These are phyloP conservation scores for Saksenaea oblongispora DNA, from an alignment of 371 early-diverging fungal genomes.

Conservation along the genomic window DNA sequence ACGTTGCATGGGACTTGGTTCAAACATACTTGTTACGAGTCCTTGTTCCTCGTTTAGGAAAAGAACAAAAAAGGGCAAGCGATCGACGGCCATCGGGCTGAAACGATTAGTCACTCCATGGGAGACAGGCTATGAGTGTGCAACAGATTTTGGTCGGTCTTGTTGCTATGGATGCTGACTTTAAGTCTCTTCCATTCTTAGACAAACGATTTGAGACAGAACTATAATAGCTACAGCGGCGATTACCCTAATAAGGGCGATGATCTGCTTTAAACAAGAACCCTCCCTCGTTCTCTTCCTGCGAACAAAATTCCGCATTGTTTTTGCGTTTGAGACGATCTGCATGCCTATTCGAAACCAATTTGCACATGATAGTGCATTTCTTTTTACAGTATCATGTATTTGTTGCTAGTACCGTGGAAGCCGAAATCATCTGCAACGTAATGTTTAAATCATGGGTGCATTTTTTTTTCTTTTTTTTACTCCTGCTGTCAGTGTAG, in stretches of 20 bases:
- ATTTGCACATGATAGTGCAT: neutral
- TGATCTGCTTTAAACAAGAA: neutral
- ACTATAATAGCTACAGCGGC: neutral
- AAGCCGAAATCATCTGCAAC: neutral
- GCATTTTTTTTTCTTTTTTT: neutral
- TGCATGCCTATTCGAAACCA: neutral
- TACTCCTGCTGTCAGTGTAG: neutral
- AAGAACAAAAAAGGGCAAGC: no score
- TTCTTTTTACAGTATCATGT: neutral
- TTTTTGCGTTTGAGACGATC: neutral
- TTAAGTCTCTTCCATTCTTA: neutral
- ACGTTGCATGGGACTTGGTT: neutral
- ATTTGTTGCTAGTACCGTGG: neutral
- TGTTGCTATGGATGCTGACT: no score
- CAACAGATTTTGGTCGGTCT: no score
- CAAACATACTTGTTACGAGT: neutral
- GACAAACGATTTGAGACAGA: neutral
- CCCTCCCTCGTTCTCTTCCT: neutral
- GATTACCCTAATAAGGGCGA: neutral
- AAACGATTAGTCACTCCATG: no score
- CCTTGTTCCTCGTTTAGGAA: no score
- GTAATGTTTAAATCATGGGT: conserved; percentile 1
- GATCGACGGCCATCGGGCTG: no score
- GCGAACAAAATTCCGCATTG: neutral
- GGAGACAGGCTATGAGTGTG: no score